These are phyloP conservation scores for Penicillium sp. DNA, from an alignment of 2,329 filamentous ascomycete genomes.

Conservation along the genomic window DNA sequence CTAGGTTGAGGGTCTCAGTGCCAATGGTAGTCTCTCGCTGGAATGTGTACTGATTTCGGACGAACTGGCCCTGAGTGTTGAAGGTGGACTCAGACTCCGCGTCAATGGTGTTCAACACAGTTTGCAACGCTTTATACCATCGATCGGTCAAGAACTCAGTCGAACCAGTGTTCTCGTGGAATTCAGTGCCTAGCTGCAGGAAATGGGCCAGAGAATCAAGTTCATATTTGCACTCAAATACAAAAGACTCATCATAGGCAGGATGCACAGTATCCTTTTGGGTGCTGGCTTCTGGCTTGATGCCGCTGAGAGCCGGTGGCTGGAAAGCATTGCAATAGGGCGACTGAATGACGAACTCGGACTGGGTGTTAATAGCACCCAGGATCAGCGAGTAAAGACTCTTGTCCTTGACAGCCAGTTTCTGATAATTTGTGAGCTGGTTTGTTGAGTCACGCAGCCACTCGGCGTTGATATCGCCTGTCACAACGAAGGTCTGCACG, in stretches of 20 bases:
- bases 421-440: slow-evolving; percentile 86
- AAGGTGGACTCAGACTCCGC: slow-evolving; percentile 82
- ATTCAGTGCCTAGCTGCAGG: slow-evolving; percentile 79
- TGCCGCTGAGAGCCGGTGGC: slow-evolving; percentile 77
- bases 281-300: slow-evolving; percentile 70
- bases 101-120: slow-evolving; percentile 69
- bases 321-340: slow-evolving; percentile 99
- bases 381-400: slow-evolving; percentile 76
- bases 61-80: slow-evolving; percentile 63
- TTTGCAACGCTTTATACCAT: slow-evolving; percentile 76
- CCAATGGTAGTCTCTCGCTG: slow-evolving; percentile 74
- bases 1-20: slow-evolving; percentile 83
- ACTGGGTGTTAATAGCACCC: slow-evolving; percentile 93
- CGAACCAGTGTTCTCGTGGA: slow-evolving; percentile 74
- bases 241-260: slow-evolving; percentile 73
- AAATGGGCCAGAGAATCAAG: slow-evolving; percentile 94
- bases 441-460: slow-evolving; percentile 93
- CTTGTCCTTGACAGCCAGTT: slow-evolving; percentile 75
- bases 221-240: slow-evolving; percentile 99
- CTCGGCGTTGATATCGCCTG: slow-evolving; percentile 87
- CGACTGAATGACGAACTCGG: slow-evolving; percentile 88
- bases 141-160: slow-evolving; percentile 73
- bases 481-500: slow-evolving; percentile 88
- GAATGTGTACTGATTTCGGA: slow-evolving; percentile 81
- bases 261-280: slow-evolving; percentile 85